Conservation (phyloP, 352 stramenopile genomes). For the Phytophthora pistaciae region DNA sequence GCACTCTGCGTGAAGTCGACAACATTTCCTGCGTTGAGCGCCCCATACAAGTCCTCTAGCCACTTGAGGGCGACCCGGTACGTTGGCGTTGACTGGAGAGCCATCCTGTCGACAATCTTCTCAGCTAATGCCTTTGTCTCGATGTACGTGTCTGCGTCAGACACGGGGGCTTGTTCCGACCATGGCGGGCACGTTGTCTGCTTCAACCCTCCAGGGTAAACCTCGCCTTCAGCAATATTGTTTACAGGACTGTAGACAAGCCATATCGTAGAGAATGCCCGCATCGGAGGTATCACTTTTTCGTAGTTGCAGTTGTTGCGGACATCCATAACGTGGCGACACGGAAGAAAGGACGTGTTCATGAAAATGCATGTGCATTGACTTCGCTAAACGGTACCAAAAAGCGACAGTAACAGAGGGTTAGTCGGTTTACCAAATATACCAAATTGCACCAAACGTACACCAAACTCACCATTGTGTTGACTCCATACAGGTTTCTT, state of each 20-base stretch:
- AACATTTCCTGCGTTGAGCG: too few relatives aligned
- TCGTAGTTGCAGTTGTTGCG: constrained; percentile 9
- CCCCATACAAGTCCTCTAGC: too few relatives aligned
- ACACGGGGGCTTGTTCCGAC: neutral
- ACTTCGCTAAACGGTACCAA: neutral
- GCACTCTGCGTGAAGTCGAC: too few relatives aligned
- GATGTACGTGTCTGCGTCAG: too few relatives aligned
- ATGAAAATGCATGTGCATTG: constrained; percentile 20
- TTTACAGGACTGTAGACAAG: constrained; percentile 11
- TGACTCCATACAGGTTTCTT: neutral
- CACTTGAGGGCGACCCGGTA: too few relatives aligned
- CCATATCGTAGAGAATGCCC: neutral
- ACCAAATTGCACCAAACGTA: neutral
- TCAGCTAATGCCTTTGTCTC: too few relatives aligned
- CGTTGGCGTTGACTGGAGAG: too few relatives aligned
- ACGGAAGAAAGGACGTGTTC: constrained; percentile 7
- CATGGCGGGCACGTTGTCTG: neutral
- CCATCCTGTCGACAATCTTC: too few relatives aligned
- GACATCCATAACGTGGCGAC: constrained; percentile 9
- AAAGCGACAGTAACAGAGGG: neutral
- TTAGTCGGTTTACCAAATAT: neutral
- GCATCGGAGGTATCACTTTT: constrained; percentile 10
- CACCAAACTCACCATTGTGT: constrained; percentile 7
- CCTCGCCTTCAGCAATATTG: neutral
- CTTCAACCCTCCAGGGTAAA: too few relatives aligned